phyloP scores from a whole-genome alignment of 768 basidiomycete genomes.

The Lentinula aciculospora region DNA sequence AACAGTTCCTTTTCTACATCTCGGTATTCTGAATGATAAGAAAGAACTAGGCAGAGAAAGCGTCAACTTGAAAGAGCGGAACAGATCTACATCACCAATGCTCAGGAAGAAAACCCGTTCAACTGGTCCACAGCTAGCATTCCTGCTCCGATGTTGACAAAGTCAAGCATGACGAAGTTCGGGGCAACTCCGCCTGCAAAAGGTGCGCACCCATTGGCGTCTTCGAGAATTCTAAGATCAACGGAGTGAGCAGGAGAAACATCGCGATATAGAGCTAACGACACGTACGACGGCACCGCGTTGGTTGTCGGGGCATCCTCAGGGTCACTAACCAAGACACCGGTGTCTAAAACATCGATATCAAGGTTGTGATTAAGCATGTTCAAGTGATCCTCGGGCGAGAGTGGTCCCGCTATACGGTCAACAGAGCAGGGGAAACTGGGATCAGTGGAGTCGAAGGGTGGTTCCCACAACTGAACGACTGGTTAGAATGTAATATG shows the following conservation, averaged over 20 bases:
- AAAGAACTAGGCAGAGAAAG: too few relatives aligned
- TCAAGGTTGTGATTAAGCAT: constrained; percentile 34
- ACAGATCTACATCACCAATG: not conserved
- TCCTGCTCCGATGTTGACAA: constrained; percentile 36
- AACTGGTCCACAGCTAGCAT: constrained; percentile 31
- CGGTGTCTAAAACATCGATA: constrained; percentile 13
- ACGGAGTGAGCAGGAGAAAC: not conserved
- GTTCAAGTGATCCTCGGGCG: constrained; percentile 28
- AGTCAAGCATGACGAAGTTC: constrained; percentile 46
- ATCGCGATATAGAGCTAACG: not conserved
- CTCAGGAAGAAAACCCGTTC: constrained; percentile 25
- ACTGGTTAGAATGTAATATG: not conserved
- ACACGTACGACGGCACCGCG: constrained; percentile 19
- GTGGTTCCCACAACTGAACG: constrained; percentile 16
- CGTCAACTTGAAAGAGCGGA: too few relatives aligned
- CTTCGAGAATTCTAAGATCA: constrained; percentile 25
- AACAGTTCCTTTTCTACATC: too few relatives aligned
- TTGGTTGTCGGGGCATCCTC: constrained; percentile 18
- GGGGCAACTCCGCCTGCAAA: constrained; percentile 33
- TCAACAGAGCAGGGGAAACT: constrained; percentile 32
- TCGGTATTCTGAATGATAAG: too few relatives aligned
- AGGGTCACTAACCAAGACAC: constrained; percentile 13
- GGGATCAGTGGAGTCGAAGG: constrained; percentile 25
- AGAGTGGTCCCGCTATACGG: constrained; percentile 27
- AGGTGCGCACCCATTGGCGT: constrained; percentile 35